A percentile compares a stretch with the other conserved stretches of the same genome.
These are phyloP conservation scores for Citrus sinensis DNA, from an alignment of 345 rosid species.

Conservation along the genomic window DVS_A1.0 CM039163.1:12522001-12522500, in stretches of 20 bases:
- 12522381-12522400: too few relatives aligned
- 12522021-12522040: not conserved
- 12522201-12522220: not conserved
- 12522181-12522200: not conserved
- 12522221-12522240: conserved; percentile 22
- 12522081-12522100: conserved; percentile 13
- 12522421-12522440: too few relatives aligned
- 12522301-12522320: too few relatives aligned
- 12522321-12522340: too few relatives aligned
- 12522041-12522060: not conserved
- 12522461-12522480: too few relatives aligned
- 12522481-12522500: too few relatives aligned
- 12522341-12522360: too few relatives aligned
- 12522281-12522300: too few relatives aligned
- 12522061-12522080: not conserved
- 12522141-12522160: conserved; percentile 10
- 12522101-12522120: not conserved
- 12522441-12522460: too few relatives aligned
- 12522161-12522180: not conserved
- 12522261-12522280: not conserved
- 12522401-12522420: too few relatives aligned
- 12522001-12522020: not conserved
- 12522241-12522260: not conserved
- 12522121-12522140: conserved; percentile 23
- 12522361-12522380: too few relatives aligned